Base-by-base conservation (phyloP, 2,329 filamentous ascomycete genomes). In the Pseudopyricularia cyperi region DNA sequence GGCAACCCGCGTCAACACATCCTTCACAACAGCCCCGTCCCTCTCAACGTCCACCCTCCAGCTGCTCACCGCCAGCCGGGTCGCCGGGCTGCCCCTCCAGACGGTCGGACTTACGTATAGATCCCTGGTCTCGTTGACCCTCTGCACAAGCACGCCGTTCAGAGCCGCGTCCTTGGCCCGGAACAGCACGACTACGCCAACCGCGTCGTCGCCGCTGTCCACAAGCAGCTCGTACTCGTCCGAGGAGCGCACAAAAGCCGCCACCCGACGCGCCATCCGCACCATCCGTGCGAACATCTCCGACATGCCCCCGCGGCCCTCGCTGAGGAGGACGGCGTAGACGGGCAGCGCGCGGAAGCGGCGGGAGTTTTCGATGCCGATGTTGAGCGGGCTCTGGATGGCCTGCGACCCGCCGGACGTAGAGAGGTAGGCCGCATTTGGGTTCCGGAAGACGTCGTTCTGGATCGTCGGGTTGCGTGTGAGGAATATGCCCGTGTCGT, bases 401-500 rank as follows among this genome's bases (percentile, higher is more conserved):
- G 15, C 65, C 64, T 19, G 66, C 65, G 8, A 17, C 8, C 39
- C 42, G 66, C 65, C 24, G 33, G 39, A 28, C 9, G 68, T 62
- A 5, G 72, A 68, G 46, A 95, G 78, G 62, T 96, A 96, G 1
- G 83, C 86, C 2, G 91, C 90, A 63, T 90, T 90, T 32, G 87
- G 80, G 66, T 96, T 96, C 54, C 79, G 75, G 66, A 91, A 95
- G 9, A 89, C 82, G 4, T 76, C 67, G 30, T 74, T 71, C 1
- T 84, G 76, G 12, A 79, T 69, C 3, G 67, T 60, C 7, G 77
- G 68, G 55, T 85, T 78, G 17, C 81, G 79, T 50, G 83, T 88
- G 59, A 95, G 79, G 73, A 95, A 94, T 66, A 96, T 85, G 44
- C 90, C 91, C 60, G 85, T 90, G 65, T 96, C 91, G 60, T 96